These are phyloP conservation scores for Corylus avellana DNA, from an alignment of 306 rosid genomes.

Conservation along the genomic window DNA sequence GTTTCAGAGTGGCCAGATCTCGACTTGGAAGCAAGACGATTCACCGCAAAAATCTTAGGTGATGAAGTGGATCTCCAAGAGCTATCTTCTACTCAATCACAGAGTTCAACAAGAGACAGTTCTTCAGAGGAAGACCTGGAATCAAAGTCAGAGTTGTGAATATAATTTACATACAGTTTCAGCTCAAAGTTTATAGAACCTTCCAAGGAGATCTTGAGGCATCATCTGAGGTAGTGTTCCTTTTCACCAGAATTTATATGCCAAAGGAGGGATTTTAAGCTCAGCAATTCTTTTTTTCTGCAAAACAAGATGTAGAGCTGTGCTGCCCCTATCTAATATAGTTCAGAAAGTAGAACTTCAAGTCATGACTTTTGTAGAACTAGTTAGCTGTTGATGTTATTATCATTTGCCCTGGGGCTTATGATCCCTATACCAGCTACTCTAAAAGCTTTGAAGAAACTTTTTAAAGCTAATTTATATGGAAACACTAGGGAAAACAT, in stretches of 20 bases:
- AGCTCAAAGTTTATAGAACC: neutral
- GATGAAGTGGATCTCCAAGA: slow-evolving; percentile 52
- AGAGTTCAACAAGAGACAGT: slow-evolving; percentile 27
- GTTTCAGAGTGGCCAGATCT: slow-evolving; percentile 95
- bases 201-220: neutral
- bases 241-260: neutral
- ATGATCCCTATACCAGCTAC: neutral
- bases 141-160: slow-evolving; percentile 80
- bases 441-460: neutral
- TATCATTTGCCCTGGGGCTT: neutral
- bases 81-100: slow-evolving; percentile 42
- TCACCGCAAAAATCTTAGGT: slow-evolving; percentile 76
- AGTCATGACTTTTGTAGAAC: neutral
- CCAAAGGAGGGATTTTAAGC: neutral
- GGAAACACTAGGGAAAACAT: neutral
- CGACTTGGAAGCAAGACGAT: slow-evolving; percentile 79
- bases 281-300: neutral
- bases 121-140: slow-evolving; percentile 50
- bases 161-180: neutral
- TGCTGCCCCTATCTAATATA: neutral
- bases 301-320: neutral
- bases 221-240: neutral
- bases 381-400: neutral
- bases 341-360: neutral
- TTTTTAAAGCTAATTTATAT: neutral